Evolutionary conservation across 2,329 filamentous ascomycete species (phyloP), one percentile per base, ranked within the genome.

Genomic region (Cladophialophora carrionii): DNA sequence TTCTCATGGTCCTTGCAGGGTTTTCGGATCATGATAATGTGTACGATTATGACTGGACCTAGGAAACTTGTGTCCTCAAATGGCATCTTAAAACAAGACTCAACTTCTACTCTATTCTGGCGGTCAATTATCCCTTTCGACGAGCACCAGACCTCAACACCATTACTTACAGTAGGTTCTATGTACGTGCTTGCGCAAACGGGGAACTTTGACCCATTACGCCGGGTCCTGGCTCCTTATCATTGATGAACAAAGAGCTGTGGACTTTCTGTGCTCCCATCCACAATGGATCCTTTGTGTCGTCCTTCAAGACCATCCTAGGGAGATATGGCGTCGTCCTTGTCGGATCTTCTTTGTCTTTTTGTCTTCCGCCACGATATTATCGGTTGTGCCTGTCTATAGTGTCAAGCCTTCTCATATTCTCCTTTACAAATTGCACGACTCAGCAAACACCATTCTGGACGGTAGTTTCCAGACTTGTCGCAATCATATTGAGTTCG

Each of bases 1-100:
- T 58, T 62, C 24, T 62, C n/a, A 20, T 57, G 49, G 29, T 43
- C 59, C 4, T 32, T 26, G 57, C 34, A 54, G n/a, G 10, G 43
- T 20, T 51, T 49, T 26, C 43, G 24, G 43, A 57, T 37, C 37
- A 58, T 17, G 49, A 48, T 67, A 67, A 67, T 67, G 62, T 67
- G 65, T 67, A 65, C 41, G 57, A 64, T 49, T 58, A 24, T 57
- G 65, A 46, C 62, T 52, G 59, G 62, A 3, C 57, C 58, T n/a
- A n/a, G 51, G 41, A 31, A 59, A 46, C 26, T 32, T 53, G 22
- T 9, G 48, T 26, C n/a, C 17, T 43, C 37, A 43, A 43, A 51
- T 26, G 14, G 48, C 48, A 51, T 20, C 14, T 12, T 51, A 24
- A 17, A 51, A 26, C 48, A 51, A 51, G 17, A 43, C 17, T 43